phyloP scores from a whole-genome alignment of 2,329 filamentous ascomycete genomes.

The Amauroascus verrucosus region DNA sequence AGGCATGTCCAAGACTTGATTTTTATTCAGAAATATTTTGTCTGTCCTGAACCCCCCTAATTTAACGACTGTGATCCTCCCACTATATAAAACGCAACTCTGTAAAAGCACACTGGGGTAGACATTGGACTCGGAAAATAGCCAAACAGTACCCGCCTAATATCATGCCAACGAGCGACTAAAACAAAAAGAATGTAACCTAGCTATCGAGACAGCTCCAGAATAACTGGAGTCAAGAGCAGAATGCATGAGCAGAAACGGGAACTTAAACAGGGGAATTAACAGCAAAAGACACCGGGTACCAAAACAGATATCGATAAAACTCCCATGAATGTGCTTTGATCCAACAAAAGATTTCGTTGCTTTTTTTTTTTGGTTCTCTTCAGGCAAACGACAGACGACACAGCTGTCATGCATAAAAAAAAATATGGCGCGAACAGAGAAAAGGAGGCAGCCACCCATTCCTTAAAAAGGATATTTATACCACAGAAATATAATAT shows the following conservation, averaged over 20 bases:
- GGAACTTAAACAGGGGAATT: background rate
- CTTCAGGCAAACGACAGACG: background rate
- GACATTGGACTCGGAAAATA: background rate
- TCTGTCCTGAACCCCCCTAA: background rate
- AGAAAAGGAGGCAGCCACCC: constrained; percentile 7
- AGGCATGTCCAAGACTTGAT: background rate
- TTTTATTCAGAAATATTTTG: background rate
- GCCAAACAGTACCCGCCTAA: background rate
- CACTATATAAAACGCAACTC: background rate
- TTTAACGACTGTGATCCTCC: constrained; percentile 1
- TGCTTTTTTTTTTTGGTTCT: constrained; percentile 10
- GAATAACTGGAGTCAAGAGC: background rate
- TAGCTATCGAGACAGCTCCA: constrained; percentile 7
- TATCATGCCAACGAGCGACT: background rate
- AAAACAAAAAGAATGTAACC: constrained; percentile 6
- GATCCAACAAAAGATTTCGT: constrained; percentile 7
- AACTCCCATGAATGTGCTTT: constrained; percentile 6
- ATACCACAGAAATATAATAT: constrained; percentile 9
- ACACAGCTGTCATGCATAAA: constrained; percentile 1
- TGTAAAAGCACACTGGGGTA: background rate
- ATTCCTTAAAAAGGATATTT: constrained; percentile 3
- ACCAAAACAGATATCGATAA: constrained; percentile 1
- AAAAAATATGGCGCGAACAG: background rate
- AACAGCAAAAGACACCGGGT: background rate
- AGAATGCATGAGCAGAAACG: background rate